These are phyloP conservation scores for Neofusicoccum parvum DNA, from an alignment of 2,329 filamentous ascomycete genomes.

Conservation along the genomic window DNA sequence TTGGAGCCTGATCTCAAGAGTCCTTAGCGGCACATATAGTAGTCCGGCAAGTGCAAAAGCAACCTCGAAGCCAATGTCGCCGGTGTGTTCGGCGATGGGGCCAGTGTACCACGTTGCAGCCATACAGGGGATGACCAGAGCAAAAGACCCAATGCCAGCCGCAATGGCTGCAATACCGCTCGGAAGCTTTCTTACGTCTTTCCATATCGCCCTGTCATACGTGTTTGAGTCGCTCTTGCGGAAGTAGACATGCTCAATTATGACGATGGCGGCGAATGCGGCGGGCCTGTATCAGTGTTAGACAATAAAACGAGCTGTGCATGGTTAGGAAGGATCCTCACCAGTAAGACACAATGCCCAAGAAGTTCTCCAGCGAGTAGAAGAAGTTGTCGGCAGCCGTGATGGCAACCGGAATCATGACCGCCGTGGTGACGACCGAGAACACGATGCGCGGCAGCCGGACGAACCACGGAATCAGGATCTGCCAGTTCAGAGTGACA, in stretches of 20 bases:
- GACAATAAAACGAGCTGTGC: too few relatives aligned
- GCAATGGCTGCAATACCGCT: slow-evolving; percentile 44
- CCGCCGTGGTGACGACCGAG: slow-evolving; percentile 57
- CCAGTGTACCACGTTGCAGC: slow-evolving; percentile 63
- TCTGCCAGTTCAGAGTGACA: slow-evolving; percentile 66
- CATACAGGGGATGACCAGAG: slow-evolving; percentile 61
- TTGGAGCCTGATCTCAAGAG: slow-evolving; percentile 36
- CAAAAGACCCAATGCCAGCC: slow-evolving; percentile 43
- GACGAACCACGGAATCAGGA: slow-evolving; percentile 45
- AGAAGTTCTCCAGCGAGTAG: slow-evolving; percentile 50
- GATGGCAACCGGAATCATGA: slow-evolving; percentile 63
- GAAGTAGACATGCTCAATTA: slow-evolving; percentile 44
- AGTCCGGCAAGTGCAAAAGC: slow-evolving; percentile 55
- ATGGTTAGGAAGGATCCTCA: not conserved
- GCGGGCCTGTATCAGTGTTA: slow-evolving; percentile 23
- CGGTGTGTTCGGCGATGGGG: slow-evolving; percentile 61
- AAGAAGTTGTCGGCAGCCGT: slow-evolving; percentile 61
- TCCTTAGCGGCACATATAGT: slow-evolving; percentile 48
- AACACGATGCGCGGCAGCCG: slow-evolving; percentile 1
- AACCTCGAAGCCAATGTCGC: slow-evolving; percentile 68
- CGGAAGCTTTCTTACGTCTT: slow-evolving; percentile 43
- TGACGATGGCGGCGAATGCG: slow-evolving; percentile 35
- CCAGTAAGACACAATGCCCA: slow-evolving; percentile 41
- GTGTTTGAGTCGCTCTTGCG: slow-evolving; percentile 37
- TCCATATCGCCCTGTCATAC: slow-evolving; percentile 44